Evolutionary conservation across 805 yeast species (phyloP).

Genomic region (Grigorovia humatica): DNA sequence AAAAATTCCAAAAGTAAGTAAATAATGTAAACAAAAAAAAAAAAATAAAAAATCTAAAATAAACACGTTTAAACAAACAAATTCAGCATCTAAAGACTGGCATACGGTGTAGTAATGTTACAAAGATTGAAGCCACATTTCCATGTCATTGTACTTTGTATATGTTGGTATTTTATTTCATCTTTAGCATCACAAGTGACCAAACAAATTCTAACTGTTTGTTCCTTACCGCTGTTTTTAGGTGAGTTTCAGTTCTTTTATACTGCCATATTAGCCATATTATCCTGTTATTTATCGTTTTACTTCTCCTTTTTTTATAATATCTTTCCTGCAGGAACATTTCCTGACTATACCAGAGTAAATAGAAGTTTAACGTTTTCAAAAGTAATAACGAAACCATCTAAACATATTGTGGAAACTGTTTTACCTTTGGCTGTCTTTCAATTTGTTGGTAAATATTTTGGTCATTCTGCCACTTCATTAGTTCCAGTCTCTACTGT

Average conservation of each 20-base stretch:
- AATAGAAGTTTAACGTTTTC: not conserved
- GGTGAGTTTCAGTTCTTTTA: slow-evolving; percentile 55
- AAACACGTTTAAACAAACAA: not conserved
- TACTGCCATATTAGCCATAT: slow-evolving; percentile 35
- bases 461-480: slow-evolving; percentile 55
- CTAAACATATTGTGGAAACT: slow-evolving; percentile 34
- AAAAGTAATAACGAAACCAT: slow-evolving; percentile 22
- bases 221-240: slow-evolving; percentile 51
- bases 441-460: slow-evolving; percentile 55
- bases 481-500: slow-evolving; percentile 59
- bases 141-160: slow-evolving; percentile 35
- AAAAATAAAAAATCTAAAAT: not conserved
- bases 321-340: slow-evolving; percentile 44
- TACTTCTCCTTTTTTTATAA: slow-evolving; percentile 24
- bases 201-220: slow-evolving; percentile 41
- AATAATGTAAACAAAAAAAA: not conserved
- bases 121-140: slow-evolving; percentile 8
- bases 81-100: not conserved
- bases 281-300: slow-evolving; percentile 31
- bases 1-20: too few species aligned
- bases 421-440: slow-evolving; percentile 56
- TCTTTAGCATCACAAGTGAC: slow-evolving; percentile 58
- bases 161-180: slow-evolving; percentile 52
- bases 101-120: not conserved
- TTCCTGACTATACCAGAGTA: slow-evolving; percentile 32